Conservation (phyloP, 2,329 filamentous ascomycete species). For the Herpotrichia juniperi region DNA sequence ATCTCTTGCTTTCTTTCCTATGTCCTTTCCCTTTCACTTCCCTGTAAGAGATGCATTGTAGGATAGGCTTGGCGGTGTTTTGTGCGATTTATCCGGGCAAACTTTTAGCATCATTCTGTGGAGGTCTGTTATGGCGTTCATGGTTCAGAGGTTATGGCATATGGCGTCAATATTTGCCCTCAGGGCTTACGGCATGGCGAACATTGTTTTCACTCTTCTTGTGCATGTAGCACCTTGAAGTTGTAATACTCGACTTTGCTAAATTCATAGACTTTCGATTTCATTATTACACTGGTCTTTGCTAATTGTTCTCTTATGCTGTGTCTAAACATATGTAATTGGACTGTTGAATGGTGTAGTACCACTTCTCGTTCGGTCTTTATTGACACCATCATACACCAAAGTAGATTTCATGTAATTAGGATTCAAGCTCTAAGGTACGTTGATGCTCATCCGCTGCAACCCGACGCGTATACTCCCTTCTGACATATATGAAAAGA, state of each 20-base stretch:
- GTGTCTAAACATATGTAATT: neutral
- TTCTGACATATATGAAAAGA: no score
- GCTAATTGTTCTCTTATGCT: neutral
- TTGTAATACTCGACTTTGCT: slow-evolving; percentile 1
- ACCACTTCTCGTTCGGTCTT: no score
- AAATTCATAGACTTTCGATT: neutral
- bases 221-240: neutral
- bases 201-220: neutral
- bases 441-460: no score
- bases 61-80: slow-evolving; percentile 16
- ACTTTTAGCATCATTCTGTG: neutral
- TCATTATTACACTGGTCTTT: neutral
- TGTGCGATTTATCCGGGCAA: neutral
- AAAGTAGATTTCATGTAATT: no score
- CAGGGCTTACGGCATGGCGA: neutral
- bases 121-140: slow-evolving; percentile 5
- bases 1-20: neutral
- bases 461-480: no score
- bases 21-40: neutral
- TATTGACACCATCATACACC: no score
- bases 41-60: slow-evolving; percentile 20
- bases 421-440: no score
- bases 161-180: neutral
- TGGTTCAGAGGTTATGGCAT: neutral
- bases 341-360: no score